Conservation (phyloP, 768 basidiomycete genomes). For the Coprinopsis sp. region DNA sequence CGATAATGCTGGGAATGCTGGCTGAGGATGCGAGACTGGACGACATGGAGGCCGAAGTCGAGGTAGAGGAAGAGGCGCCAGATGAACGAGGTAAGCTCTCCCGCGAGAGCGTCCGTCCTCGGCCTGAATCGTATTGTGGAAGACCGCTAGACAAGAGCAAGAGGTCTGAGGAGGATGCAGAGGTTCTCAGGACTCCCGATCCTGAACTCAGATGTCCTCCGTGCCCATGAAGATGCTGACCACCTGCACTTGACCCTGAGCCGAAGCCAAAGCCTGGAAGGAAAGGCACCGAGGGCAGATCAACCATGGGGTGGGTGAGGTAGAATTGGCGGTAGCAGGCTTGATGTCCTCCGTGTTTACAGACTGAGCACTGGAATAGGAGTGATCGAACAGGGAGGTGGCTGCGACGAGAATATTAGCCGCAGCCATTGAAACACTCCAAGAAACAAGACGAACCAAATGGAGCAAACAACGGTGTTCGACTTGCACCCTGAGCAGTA, state of each 20-base stretch:
- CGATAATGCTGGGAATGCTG: no score
- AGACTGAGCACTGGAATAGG: slow-evolving; percentile 71
- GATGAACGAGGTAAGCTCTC: no score
- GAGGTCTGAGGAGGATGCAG: no score
- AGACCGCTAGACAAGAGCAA: no score
- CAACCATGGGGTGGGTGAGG: slow-evolving; percentile 50
- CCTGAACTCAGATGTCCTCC: background rate
- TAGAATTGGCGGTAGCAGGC: slow-evolving; percentile 72
- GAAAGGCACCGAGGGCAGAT: slow-evolving; percentile 30
- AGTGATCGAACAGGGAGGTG: slow-evolving; percentile 71
- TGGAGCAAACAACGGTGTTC: slow-evolving; percentile 51
- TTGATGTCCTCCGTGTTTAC: slow-evolving; percentile 79
- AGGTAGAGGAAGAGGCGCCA: no score
- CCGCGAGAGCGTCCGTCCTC: no score
- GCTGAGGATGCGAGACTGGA: no score
- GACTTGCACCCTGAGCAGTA: slow-evolving; percentile 55
- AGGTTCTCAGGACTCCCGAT: no score
- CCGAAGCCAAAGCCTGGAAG: slow-evolving; percentile 10
- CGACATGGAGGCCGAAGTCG: no score
- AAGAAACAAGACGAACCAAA: slow-evolving; percentile 47
- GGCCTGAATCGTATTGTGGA: no score
- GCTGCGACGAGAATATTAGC: slow-evolving; percentile 32
- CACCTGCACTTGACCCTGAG: slow-evolving; percentile 7
- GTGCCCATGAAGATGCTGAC: slow-evolving; percentile 2
- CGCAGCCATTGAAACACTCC: no score